A percentile compares a stretch with the other conserved stretches of the same genome.
These are phyloP conservation scores for Chenopodium suecicum DNA, from an alignment of 148 eudicot species.

Conservation along the genomic window DNA sequence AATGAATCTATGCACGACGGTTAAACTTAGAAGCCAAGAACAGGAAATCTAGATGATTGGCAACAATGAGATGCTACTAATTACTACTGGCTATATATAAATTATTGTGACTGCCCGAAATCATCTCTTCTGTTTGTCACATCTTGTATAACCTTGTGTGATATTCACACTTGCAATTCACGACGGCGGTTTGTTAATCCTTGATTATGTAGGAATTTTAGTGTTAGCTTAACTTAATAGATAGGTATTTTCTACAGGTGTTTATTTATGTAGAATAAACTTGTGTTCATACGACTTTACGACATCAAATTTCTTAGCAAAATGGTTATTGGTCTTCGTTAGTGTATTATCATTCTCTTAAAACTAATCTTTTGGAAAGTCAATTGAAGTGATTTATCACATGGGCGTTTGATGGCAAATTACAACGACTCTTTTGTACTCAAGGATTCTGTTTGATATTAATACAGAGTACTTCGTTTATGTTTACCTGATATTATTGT, in stretches of 20 bases:
- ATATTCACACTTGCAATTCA: constrained; percentile 3
- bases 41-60: constrained; percentile 4
- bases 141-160: constrained; percentile 17
- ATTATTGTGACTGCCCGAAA: constrained; percentile 3
- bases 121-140: not conserved
- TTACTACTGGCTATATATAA: not conserved
- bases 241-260: constrained; percentile 10
- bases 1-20: constrained; percentile 38
- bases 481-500: not conserved
- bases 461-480: not conserved
- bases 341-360: not conserved
- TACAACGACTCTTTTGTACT: not conserved
- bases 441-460: not conserved
- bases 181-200: constrained; percentile 13
- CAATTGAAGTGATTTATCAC: not conserved
- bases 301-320: constrained; percentile 12
- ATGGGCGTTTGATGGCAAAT: constrained; percentile 4
- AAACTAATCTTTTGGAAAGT: not conserved
- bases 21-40: not conserved
- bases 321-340: constrained; percentile 13
- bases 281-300: constrained; percentile 16
- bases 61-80: not conserved
- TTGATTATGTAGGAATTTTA: constrained; percentile 28
- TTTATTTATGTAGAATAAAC: constrained; percentile 27
- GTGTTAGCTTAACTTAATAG: constrained; percentile 22